These are phyloP conservation scores for Mycena kentingensis DNA, from an alignment of 768 basidiomycete species.

Conservation along the genomic window DNA sequence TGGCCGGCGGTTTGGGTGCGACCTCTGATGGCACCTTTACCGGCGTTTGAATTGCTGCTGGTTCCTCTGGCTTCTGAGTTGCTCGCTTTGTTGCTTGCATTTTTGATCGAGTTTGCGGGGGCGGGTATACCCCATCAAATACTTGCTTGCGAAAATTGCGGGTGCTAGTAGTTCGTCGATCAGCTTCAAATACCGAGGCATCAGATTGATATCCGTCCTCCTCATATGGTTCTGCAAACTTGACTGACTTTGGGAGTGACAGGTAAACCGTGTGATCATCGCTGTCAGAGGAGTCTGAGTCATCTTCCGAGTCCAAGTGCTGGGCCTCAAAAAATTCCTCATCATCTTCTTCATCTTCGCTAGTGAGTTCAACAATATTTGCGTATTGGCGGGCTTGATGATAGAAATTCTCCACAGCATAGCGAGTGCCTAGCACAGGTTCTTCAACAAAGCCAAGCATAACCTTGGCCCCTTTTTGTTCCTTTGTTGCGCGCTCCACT, in stretches of 20 bases:
- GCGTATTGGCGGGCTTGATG: too few species aligned
- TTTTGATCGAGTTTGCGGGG: background rate
- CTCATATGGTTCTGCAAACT: background rate
- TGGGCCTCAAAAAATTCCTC: too few species aligned
- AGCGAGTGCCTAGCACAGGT: too few species aligned
- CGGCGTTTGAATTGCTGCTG: background rate
- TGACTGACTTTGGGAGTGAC: background rate
- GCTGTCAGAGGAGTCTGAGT: too few species aligned
- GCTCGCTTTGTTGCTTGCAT: background rate
- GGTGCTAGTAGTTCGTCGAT: background rate
- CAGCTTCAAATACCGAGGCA: too few species aligned
- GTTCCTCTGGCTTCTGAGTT: background rate
- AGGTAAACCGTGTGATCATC: too few species aligned
- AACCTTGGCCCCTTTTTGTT: too few species aligned
- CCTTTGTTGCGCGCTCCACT: background rate
- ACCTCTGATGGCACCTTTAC: background rate
- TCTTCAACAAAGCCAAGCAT: too few species aligned
- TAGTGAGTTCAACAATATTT: too few species aligned
- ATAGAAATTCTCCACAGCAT: too few species aligned
- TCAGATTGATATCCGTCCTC: background rate
- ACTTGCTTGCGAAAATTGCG: background rate
- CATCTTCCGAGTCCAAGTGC: too few species aligned
- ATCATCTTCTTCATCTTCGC: too few species aligned
- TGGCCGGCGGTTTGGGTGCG: background rate
- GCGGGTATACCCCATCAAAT: constrained; percentile 10